These are phyloP conservation scores for Thielaviopsis ethacetica DNA, from an alignment of 2,329 filamentous ascomycete genomes.

Conservation along the genomic window DNA sequence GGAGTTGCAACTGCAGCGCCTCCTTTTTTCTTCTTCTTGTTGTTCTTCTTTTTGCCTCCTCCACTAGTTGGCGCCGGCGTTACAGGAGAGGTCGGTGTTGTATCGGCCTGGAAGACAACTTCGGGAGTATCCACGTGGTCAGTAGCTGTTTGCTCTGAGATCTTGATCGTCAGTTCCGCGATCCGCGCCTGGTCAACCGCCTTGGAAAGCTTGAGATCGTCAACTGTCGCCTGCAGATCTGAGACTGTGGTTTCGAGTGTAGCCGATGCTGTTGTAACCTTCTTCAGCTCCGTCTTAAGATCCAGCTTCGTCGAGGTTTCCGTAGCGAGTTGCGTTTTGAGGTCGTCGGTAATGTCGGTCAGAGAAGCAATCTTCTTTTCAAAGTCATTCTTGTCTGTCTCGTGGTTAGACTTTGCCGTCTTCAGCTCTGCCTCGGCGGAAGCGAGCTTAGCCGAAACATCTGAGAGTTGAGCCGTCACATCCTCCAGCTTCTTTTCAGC, in stretches of 20 bases:
- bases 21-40: constrained; percentile 80
- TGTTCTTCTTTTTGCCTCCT: constrained; percentile 48
- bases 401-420: constrained; percentile 10
- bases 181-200: constrained; percentile 25
- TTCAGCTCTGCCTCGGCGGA: constrained; percentile 14
- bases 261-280: constrained; percentile 23
- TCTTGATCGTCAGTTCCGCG: constrained; percentile 24
- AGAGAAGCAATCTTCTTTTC: constrained; percentile 16
- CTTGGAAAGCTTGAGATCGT: constrained; percentile 21
- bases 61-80: constrained; percentile 15
- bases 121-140: constrained; percentile 14
- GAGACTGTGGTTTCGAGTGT: constrained; percentile 5
- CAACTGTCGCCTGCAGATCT: constrained; percentile 2
- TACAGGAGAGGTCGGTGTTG: constrained; percentile 16
- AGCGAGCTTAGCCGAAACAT: neutral
- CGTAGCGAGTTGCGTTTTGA: constrained; percentile 21
- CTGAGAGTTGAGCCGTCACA: neutral
- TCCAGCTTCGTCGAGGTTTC: constrained; percentile 20
- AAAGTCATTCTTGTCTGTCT: constrained; percentile 19
- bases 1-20: constrained; percentile 27
- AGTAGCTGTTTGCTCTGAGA: constrained; percentile 13
- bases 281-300: constrained; percentile 26
- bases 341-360: constrained; percentile 16
- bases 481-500: constrained; percentile 5
- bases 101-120: constrained; percentile 13